Evolutionary conservation across 148 eudicot genomes (phyloP), one percentile per base, ranked within the genome.

Genomic region (Rhododendron vialii): DNA sequence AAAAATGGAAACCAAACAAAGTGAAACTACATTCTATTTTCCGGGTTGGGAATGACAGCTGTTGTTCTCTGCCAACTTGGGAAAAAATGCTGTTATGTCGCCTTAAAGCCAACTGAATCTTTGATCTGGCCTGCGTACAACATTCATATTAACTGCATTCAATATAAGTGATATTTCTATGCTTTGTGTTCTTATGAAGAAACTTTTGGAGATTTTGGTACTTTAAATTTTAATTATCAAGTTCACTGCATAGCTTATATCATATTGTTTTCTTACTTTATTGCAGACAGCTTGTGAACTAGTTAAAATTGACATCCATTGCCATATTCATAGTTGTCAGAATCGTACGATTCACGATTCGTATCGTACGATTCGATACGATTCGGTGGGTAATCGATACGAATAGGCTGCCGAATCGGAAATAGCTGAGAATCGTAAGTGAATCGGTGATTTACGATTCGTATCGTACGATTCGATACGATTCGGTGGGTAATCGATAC

Each of bases 311-410:
- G 96, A 96, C 82, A 89, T 96, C 84, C 90, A 94, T 84, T 94
- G 96, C 91, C 95, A 91, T 89, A 88, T 94, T 81, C 95, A 91
- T n/a, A n/a, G n/a, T n/a, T n/a, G n/a, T n/a, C n/a, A n/a, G n/a
- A n/a, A n/a, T n/a, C n/a, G n/a, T n/a, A n/a, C n/a, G n/a, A n/a
- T n/a, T n/a, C n/a, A n/a, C n/a, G n/a, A n/a, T n/a, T n/a, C n/a
- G n/a, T n/a, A n/a, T n/a, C n/a, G n/a, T n/a, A n/a, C n/a, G n/a
- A n/a, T n/a, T n/a, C n/a, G n/a, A n/a, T n/a, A n/a, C n/a, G n/a
- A n/a, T n/a, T n/a, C n/a, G n/a, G n/a, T n/a, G n/a, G n/a, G n/a
- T n/a, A n/a, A n/a, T n/a, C n/a, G n/a, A n/a, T n/a, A n/a, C n/a
- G n/a, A n/a, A n/a, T n/a, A n/a, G n/a, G n/a, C n/a, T n/a, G n/a